Evolutionary conservation across 768 basidiomycete species (phyloP).

Genomic region (Zangia roseola): DNA sequence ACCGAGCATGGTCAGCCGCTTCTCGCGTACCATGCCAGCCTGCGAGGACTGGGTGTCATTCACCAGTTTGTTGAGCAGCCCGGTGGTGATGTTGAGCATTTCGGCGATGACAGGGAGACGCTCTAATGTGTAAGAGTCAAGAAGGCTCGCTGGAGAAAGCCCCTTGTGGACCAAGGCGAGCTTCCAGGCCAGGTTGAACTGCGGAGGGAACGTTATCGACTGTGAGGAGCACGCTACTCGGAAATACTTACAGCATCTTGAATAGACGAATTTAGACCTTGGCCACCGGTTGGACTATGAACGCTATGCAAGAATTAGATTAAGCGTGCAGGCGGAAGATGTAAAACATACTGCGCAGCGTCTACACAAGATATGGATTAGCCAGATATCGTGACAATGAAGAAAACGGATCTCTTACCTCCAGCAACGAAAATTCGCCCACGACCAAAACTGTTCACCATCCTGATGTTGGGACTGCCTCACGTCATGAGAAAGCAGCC

Average conservation of each 20-base stretch:
- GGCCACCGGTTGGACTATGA: slow-evolving; percentile 25
- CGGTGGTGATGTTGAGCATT: slow-evolving; percentile 20
- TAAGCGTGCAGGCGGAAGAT: background rate
- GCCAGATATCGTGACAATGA: background rate
- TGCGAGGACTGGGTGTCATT: background rate
- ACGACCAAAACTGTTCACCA: slow-evolving; percentile 41
- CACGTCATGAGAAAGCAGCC: background rate
- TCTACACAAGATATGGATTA: slow-evolving; percentile 32
- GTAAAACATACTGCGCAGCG: slow-evolving; percentile 38
- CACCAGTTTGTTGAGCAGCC: slow-evolving; percentile 9
- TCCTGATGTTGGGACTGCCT: slow-evolving; percentile 47
- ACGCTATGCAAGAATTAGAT: slow-evolving; percentile 9
- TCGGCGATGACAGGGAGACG: too few relatives aligned
- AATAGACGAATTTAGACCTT: slow-evolving; percentile 38
- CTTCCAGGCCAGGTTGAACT: slow-evolving; percentile 34
- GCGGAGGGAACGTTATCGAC: background rate
- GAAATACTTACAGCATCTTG: slow-evolving; percentile 37
- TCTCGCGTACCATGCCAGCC: background rate
- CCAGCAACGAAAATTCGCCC: slow-evolving; percentile 50
- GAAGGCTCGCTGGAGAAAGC: too few relatives aligned
- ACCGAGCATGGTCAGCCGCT: slow-evolving; percentile 41
- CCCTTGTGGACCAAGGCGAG: too few relatives aligned
- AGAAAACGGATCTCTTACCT: slow-evolving; percentile 24
- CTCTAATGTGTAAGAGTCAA: too few relatives aligned
- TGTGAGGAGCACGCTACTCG: background rate